These are phyloP conservation scores for Lycium ferocissimum DNA, from an alignment of 257 asterid genomes.

Conservation along the genomic window DNA sequence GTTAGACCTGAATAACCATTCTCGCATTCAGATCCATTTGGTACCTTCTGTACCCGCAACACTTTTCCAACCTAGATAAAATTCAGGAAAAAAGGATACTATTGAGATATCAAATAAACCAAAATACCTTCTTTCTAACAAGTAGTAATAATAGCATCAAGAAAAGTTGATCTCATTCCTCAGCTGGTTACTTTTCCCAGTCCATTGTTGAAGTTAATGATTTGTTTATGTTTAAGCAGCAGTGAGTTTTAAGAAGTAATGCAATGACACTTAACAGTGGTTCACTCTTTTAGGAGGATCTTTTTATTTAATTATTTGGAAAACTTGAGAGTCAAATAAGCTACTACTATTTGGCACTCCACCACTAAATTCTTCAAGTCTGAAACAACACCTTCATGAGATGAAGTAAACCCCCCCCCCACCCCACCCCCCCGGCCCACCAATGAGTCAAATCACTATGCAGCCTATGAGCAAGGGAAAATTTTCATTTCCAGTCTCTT, in stretches of 20 bases:
- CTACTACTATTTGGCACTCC: neutral
- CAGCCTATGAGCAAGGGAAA: neutral
- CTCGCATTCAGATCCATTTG: conserved; percentile 58
- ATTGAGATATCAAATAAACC: conserved; percentile 2
- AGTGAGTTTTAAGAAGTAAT: neutral
- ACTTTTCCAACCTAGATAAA: conserved; percentile 75
- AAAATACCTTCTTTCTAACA: neutral
- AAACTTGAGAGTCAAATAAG: neutral
- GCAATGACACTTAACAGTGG: neutral
- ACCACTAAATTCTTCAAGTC: neutral
- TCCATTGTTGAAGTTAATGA: neutral
- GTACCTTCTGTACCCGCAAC: conserved; percentile 73
- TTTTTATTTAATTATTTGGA: neutral
- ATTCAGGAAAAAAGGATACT: neutral
- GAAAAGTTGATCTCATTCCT: neutral
- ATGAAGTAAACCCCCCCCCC: neutral
- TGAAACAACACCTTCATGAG: conserved; percentile 11
- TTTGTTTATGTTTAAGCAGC: neutral
- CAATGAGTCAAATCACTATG: neutral
- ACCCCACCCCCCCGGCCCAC: no score
- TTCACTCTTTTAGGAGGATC: neutral
- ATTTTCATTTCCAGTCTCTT: neutral
- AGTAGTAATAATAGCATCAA: neutral
- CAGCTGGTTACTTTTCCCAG: neutral
- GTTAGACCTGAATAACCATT: conserved; percentile 62